Evolutionary conservation across 257 asterid genomes (phyloP).

Genomic region (Solanum chmielewskii): DNA sequence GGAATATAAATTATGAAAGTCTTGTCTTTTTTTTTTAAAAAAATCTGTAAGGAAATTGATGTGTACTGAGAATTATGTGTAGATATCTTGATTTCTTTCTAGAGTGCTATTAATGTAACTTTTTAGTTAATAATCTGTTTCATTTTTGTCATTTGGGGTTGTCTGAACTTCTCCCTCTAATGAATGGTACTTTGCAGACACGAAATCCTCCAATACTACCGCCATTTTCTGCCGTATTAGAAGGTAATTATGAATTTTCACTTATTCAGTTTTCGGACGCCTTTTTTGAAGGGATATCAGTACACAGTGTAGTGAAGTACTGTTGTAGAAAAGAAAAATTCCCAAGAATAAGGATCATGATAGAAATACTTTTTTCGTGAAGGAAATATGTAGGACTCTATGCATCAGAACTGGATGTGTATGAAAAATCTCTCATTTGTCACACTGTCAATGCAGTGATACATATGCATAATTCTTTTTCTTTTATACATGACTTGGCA

Average conservation of each 20-base stretch:
- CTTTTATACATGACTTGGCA: neutral
- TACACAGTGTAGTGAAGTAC: neutral
- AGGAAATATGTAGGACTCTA: neutral
- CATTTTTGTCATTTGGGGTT: neutral
- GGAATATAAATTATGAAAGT: neutral
- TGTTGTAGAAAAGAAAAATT: neutral
- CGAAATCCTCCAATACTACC: conserved; percentile 86
- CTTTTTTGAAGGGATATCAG: neutral
- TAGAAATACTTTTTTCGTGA: neutral
- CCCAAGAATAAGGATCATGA: neutral
- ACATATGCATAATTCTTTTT: neutral
- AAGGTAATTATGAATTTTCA: conserved; percentile 32
- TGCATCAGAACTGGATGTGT: neutral
- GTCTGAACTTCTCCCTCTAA: neutral
- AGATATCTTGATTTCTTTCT: neutral
- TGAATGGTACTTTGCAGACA: conserved; percentile 36
- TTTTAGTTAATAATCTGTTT: neutral
- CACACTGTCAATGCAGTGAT: neutral
- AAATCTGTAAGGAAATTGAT: neutral
- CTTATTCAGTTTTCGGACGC: neutral
- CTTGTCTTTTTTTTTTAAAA: neutral
- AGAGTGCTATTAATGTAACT: neutral
- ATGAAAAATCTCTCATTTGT: neutral
- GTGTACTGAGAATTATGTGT: neutral
- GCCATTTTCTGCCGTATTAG: conserved; percentile 63